Evolutionary conservation across 352 stramenopile genomes (phyloP).

Genomic region (Pythium phragmitis): DNA sequence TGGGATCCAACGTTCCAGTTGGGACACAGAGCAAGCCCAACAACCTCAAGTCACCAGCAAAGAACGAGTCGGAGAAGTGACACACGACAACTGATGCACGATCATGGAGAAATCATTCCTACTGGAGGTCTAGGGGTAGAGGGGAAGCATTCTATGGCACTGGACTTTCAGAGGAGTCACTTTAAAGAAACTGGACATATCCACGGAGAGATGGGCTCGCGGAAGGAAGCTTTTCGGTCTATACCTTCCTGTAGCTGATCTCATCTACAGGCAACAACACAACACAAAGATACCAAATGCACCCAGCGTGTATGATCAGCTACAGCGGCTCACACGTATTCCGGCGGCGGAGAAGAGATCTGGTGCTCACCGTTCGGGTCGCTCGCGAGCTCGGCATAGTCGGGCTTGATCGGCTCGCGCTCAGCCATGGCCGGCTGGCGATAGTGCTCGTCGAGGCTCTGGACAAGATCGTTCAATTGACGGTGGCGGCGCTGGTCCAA

Average conservation of each 20-base stretch:
- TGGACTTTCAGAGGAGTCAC: slow-evolving; percentile 5
- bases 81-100: background rate
- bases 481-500: slow-evolving; percentile 57
- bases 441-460: slow-evolving; percentile 64
- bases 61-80: background rate
- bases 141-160: background rate
- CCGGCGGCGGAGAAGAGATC: slow-evolving; percentile 59
- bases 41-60: background rate
- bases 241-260: background rate
- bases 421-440: slow-evolving; percentile 65
- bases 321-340: slow-evolving; percentile 39
- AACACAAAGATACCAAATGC: background rate
- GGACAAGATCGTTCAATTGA: slow-evolving; percentile 56
- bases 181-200: background rate
- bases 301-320: background rate
- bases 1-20: background rate
- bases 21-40: background rate
- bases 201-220: background rate
- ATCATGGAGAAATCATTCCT: background rate
- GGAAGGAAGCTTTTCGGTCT: background rate
- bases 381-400: slow-evolving; percentile 73
- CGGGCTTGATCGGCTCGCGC: slow-evolving; percentile 60
- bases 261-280: background rate
- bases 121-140: background rate
- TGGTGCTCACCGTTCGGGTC: slow-evolving; percentile 62